Conservation (phyloP, 1,139 yeast species). For the Suhomyces kunorum region DNA sequence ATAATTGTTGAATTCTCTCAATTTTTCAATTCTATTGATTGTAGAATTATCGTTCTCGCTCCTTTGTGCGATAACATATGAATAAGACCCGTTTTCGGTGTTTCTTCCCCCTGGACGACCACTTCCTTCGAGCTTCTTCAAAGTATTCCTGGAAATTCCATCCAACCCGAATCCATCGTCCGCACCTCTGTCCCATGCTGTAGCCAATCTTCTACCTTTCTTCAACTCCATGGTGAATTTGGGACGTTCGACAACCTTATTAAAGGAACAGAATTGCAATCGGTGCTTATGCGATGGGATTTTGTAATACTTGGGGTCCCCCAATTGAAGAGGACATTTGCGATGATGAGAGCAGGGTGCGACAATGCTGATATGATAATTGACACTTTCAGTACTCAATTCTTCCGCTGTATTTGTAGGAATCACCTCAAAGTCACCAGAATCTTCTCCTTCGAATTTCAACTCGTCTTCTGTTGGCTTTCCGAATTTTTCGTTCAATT, state of each 20-base stretch:
- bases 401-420: conserved; percentile 24
- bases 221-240: conserved; percentile 75
- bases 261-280: conserved; percentile 74
- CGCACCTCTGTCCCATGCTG: conserved; percentile 65
- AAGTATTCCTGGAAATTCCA: conserved; percentile 26
- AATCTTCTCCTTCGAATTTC: conserved; percentile 50
- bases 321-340: conserved; percentile 80
- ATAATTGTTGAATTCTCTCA: conserved; percentile 31
- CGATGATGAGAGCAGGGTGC: conserved; percentile 95
- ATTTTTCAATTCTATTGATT: conserved; percentile 36
- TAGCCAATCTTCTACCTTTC: conserved; percentile 73
- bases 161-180: conserved; percentile 55
- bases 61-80: conserved; percentile 76
- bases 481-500: conserved; percentile 43
- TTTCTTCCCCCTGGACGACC: conserved; percentile 79
- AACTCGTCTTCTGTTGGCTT: conserved; percentile 45
- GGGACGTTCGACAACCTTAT: conserved; percentile 75
- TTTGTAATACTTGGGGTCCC: conserved; percentile 67
- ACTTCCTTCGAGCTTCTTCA: conserved; percentile 42
- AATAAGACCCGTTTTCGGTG: conserved; percentile 70
- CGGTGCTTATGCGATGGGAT: conserved; percentile 62
- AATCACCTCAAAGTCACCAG: conserved; percentile 41
- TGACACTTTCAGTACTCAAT: conserved; percentile 30
- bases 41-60: conserved; percentile 39
- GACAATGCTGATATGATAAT: conserved; percentile 60